These are phyloP conservation scores for Tolypocladium ophioglossoides DNA, from an alignment of 2,329 filamentous ascomycete genomes.

Conservation along the genomic window DNA sequence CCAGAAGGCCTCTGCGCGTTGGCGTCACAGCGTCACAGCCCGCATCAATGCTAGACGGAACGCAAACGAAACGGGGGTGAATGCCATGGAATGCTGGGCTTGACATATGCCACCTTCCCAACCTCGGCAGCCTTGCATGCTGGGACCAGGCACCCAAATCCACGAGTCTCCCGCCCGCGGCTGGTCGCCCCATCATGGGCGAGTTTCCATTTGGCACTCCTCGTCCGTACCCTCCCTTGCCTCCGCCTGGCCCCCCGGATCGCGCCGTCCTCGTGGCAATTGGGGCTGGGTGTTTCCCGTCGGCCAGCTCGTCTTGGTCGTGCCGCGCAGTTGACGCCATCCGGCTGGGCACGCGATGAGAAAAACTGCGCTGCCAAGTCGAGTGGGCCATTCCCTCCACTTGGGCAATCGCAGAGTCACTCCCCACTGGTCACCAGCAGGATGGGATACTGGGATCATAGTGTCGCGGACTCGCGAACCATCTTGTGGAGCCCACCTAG, in stretches of 20 bases:
- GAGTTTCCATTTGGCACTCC: background rate
- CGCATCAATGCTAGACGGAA: background rate
- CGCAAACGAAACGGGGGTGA: background rate
- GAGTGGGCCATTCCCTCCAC: slow-evolving; percentile 5
- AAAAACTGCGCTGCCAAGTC: background rate
- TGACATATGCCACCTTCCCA: background rate
- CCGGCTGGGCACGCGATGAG: background rate
- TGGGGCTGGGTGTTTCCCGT: background rate
- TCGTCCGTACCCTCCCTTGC: too few species aligned
- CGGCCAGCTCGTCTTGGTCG: background rate
- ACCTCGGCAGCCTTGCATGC: background rate
- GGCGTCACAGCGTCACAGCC: background rate
- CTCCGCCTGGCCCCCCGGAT: background rate
- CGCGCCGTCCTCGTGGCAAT: slow-evolving; percentile 8
- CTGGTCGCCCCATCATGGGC: background rate
- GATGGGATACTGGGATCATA: slow-evolving; percentile 11
- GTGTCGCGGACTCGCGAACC: slow-evolving; percentile 17
- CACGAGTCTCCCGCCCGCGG: background rate
- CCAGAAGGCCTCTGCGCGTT: background rate
- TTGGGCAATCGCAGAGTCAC: background rate
- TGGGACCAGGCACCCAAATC: background rate
- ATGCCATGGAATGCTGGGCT: background rate
- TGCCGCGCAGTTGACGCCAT: background rate
- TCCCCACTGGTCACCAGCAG: slow-evolving; percentile 7
- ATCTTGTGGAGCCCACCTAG: slow-evolving; percentile 15